Evolutionary conservation across 2,329 filamentous ascomycete species (phyloP).

Genomic region (Alternaria sp.): DNA sequence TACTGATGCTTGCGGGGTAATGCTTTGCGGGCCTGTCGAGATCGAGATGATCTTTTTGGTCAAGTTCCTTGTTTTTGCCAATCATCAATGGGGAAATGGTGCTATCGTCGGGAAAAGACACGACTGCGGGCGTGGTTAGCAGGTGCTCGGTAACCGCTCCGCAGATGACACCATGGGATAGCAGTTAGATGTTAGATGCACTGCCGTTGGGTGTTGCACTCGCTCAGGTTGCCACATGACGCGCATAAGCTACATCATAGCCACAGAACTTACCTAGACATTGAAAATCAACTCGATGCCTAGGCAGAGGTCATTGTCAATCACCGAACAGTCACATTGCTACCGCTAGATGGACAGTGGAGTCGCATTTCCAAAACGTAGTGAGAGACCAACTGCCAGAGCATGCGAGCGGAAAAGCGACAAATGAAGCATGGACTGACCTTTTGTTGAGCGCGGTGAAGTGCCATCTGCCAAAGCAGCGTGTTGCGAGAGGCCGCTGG

Average conservation of each 20-base stretch:
- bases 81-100: slow-evolving; percentile 58
- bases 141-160: slow-evolving; percentile 14
- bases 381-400: background rate
- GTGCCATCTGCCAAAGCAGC: slow-evolving; percentile 34
- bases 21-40: slow-evolving; percentile 52
- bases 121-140: slow-evolving; percentile 51
- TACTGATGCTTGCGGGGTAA: slow-evolving; percentile 51
- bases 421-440: slow-evolving; percentile 33
- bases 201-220: slow-evolving; percentile 1
- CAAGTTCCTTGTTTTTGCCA: slow-evolving; percentile 56
- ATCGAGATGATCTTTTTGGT: slow-evolving; percentile 54
- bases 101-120: slow-evolving; percentile 58
- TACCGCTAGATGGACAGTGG: background rate
- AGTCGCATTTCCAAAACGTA: background rate
- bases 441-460: slow-evolving; percentile 47
- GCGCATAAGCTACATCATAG: background rate
- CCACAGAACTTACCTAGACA: background rate
- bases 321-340: background rate
- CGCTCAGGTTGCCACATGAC: slow-evolving; percentile 1
- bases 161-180: background rate
- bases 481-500: slow-evolving; percentile 26
- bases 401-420: background rate
- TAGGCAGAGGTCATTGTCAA: background rate
- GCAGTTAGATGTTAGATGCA: background rate
- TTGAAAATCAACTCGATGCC: background rate